Conservation (phyloP, 1,139 yeast species). For the Kluyveromyces sp. region DNA sequence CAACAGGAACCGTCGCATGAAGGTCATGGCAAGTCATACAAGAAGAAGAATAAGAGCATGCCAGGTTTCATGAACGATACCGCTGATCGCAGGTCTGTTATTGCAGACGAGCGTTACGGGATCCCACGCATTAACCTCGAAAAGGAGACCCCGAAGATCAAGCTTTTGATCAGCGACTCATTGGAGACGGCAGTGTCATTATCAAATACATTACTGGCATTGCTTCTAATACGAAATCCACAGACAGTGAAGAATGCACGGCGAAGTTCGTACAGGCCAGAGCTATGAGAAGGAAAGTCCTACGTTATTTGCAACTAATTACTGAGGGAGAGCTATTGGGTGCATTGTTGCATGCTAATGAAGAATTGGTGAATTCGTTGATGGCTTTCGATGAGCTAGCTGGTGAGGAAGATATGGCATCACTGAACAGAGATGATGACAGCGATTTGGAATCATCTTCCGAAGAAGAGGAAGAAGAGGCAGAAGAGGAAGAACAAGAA, state of each 20-base stretch:
- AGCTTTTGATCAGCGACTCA: conserved; percentile 64
- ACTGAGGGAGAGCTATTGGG: conserved; percentile 80
- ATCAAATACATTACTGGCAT: conserved; percentile 52
- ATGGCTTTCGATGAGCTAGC: conserved; percentile 57
- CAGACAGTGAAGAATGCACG: conserved; percentile 53
- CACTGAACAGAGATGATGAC: conserved; percentile 20
- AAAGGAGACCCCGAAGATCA: conserved; percentile 68
- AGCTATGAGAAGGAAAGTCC: conserved; percentile 63
- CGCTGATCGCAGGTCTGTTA: conserved; percentile 34
- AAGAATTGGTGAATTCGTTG: conserved; percentile 70
- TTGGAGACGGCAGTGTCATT: conserved; percentile 69
- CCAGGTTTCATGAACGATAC: conserved; percentile 38
- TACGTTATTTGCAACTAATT: conserved; percentile 75
- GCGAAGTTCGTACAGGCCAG: conserved; percentile 68
- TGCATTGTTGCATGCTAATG: conserved; percentile 78
- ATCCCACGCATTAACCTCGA: conserved; percentile 64
- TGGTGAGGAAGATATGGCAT: conserved; percentile 34
- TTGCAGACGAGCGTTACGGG: conserved; percentile 39
- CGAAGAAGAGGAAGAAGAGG: conserved; percentile 35
- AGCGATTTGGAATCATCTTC: conserved; percentile 22
- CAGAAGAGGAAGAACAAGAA: conserved; percentile 10
- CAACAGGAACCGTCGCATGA: background rate
- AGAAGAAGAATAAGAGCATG: conserved; percentile 8
- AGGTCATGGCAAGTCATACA: background rate
- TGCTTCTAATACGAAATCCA: conserved; percentile 47